Conservation (phyloP, 2,329 filamentous ascomycete species). For the Cladophialophora carrionii region DNA sequence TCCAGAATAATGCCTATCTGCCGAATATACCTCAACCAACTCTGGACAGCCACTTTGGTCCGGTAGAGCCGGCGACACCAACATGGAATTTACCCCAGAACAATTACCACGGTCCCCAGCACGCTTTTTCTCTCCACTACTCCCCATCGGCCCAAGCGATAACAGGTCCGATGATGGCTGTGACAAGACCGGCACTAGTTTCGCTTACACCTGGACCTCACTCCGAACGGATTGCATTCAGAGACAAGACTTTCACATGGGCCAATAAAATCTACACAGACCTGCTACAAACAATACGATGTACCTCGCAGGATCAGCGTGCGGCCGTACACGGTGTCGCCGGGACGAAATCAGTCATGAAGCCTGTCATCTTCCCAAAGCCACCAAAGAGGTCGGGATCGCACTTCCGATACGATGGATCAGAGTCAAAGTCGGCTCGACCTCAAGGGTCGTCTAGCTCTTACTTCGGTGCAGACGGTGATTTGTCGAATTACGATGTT, state of each 20-base stretch:
- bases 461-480: slow-evolving; percentile 40
- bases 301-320: slow-evolving; percentile 48
- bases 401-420: slow-evolving; percentile 50
- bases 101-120: slow-evolving; percentile 20
- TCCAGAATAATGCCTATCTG: slow-evolving; percentile 19
- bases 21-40: slow-evolving; percentile 14
- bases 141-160: slow-evolving; percentile 19
- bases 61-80: slow-evolving; percentile 22
- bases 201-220: slow-evolving; percentile 31
- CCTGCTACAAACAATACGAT: slow-evolving; percentile 66
- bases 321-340: slow-evolving; percentile 44
- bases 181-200: slow-evolving; percentile 16
- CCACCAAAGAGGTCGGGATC: slow-evolving; percentile 61
- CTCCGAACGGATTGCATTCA: slow-evolving; percentile 53
- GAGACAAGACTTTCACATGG: slow-evolving; percentile 68
- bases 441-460: slow-evolving; percentile 43
- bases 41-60: slow-evolving; percentile 14
- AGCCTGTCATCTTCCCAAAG: slow-evolving; percentile 64
- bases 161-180: slow-evolving; percentile 13
- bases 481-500: slow-evolving; percentile 29
- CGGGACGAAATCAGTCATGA: slow-evolving; percentile 48
- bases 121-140: slow-evolving; percentile 21
- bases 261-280: slow-evolving; percentile 76
- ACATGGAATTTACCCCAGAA: slow-evolving; percentile 24
- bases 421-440: slow-evolving; percentile 33